Base-by-base conservation (phyloP, 1,139 yeast genomes). In the Entelexis sorbosivorans region DNA sequence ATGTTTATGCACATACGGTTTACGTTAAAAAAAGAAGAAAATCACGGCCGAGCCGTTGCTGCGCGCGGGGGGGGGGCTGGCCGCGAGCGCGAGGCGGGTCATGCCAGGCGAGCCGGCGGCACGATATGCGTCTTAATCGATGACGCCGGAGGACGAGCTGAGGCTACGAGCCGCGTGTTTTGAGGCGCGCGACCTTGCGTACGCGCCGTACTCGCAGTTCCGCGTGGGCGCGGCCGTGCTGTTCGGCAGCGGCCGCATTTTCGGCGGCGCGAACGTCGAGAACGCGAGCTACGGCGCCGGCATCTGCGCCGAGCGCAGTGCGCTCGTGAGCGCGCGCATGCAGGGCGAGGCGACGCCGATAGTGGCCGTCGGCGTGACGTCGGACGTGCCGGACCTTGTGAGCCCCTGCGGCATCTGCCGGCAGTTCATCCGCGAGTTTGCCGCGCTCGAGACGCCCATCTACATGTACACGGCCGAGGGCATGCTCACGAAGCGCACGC, bases 321-420 rank as follows among this genome's bases (percentile, higher is more conserved):
- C 97, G 0, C 72, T 86, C 3, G 74, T 78, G 22, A 77, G 77
- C 52, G 89, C 94, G 0, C 74, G 81, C 59, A 74, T 66, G 67
- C 52, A 70, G 64, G 76, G 84, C 39, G 66, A 74, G 60, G 66
- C 60, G 34, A 17, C 16, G 20, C 31, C 10, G 49, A 77, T 80
- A 64, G 72, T 69, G 55, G 84, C 83, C 4, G 74, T 88, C 53
- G 96, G 88, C 2, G 80, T 87, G 26, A 71, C 85, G 5, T 76
- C 87, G 32, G 91, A 84, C 61, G 65, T 76, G 24, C 69, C 68
- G 0, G 74, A 73, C 13, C 73, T 81, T 26, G 80, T 85, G 17
- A 74, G 89, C 10, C 98, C 98, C 0, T 91, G 98, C 66, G 98
- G 98, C 3, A 82, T 91, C 43, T 91, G 98, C 62, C 73, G 98